Base-by-base conservation (phyloP, 768 basidiomycete genomes). In the Pulveroboletus frians region DNA sequence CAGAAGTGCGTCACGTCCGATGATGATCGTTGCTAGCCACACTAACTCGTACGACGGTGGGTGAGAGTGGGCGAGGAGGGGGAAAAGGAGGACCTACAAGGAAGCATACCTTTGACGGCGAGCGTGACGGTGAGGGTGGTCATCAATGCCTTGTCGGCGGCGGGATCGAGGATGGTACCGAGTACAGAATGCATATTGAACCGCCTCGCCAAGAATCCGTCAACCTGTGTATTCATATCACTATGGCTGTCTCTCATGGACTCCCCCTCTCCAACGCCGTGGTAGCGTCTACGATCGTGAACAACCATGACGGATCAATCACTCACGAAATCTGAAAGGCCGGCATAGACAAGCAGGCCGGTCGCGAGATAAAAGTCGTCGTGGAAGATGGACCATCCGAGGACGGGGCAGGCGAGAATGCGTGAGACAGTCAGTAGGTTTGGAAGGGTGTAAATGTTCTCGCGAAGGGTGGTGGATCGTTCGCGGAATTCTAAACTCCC, bases 71-170 rank as follows among this genome's bases (percentile, higher is more conserved):
- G 45, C 5, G 9, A 9, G 14, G 10, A 9, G 18, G 10, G 9
- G 15, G 17, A 17, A n/a, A n/a, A n/a, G 1, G 50, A 31, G 41
- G 26, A 75, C 83, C 54, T 55, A 94, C 94, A 56, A 9, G 95
- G 95, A 18, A 99, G 72, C 56, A 95, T 73, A 18, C 81, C 84
- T 55, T 88, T 85, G 77, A 87, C 79, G 0, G 92, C 82, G 52
- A 99, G 71, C 1, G 92, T 86, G 40, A 93, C 71, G 0, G 90
- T 91, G 60, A 99, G 72, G 1, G 94, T 97, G 2, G 96, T 95
- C 86, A 99, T 88, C 37, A 99, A 72, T 10, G 81, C 76, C 69
- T 99, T 99, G 77, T 99, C 96, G 3, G 96, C 96, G 0, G 95
- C 92, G 11, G 96, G 96, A 66, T 99, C 96, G 11, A 99, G 77